Conservation (phyloP, 257 asterid genomes). For the Solanum appendiculatum region DNA sequence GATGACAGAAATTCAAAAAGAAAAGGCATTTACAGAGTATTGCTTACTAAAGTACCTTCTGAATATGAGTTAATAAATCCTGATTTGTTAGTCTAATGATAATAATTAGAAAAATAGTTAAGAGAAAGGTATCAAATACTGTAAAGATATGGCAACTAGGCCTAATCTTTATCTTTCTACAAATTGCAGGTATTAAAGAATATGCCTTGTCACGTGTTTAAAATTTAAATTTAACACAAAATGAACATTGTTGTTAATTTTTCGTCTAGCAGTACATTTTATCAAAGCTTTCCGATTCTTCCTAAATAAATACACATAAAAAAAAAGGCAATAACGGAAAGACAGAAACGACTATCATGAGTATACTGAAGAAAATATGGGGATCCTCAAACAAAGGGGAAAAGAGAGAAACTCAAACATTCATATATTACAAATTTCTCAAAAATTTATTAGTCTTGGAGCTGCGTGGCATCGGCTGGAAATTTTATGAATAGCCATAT, state of each 20-base stretch:
- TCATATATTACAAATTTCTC: not conserved
- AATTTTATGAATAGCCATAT: not conserved
- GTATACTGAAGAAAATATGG: not conserved
- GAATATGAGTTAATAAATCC: not conserved
- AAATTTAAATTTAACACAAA: not conserved
- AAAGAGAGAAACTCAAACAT: not conserved
- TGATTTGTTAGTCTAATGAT: not conserved
- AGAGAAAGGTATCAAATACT: not conserved
- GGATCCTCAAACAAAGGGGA: not conserved
- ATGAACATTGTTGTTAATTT: not conserved
- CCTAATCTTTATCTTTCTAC: not conserved
- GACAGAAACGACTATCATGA: not conserved
- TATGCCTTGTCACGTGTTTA: not conserved
- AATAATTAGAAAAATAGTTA: not conserved
- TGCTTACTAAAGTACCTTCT: not conserved
- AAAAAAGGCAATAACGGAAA: not conserved
- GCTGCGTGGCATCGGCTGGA: not conserved
- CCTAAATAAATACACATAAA: not conserved
- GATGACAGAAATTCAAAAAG: not conserved
- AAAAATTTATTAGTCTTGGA: not conserved
- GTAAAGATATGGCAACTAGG: not conserved
- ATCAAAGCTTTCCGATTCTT: not conserved
- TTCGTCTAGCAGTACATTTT: not conserved
- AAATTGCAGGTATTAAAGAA: not conserved
- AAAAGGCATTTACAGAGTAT: not conserved